Conservation (phyloP, 2,329 filamentous ascomycete genomes). For the Xylariaceae sp. region DNA sequence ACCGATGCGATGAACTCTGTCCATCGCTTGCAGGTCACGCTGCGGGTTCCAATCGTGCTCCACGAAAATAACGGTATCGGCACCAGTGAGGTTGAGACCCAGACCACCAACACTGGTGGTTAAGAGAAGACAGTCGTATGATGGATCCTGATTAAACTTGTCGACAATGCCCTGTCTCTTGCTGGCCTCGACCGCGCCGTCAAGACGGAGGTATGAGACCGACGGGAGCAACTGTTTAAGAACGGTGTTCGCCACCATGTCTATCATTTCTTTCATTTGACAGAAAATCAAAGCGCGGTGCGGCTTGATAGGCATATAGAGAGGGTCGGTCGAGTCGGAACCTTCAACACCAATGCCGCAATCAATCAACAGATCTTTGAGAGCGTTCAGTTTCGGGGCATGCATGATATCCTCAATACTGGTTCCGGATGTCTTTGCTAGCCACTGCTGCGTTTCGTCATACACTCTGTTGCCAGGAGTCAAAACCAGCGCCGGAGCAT, state of each 20-base stretch:
- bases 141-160: slow-evolving; percentile 96
- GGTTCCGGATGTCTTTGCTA: slow-evolving; percentile 67
- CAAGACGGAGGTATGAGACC: slow-evolving; percentile 89
- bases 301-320: slow-evolving; percentile 81
- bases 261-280: slow-evolving; percentile 99
- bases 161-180: slow-evolving; percentile 98
- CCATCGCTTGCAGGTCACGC: slow-evolving; percentile 98
- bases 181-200: slow-evolving; percentile 86
- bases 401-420: slow-evolving; percentile 79
- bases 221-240: slow-evolving; percentile 85
- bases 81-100: slow-evolving; percentile 90
- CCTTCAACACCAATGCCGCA: slow-evolving; percentile 86
- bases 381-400: slow-evolving; percentile 85
- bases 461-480: slow-evolving; percentile 91
- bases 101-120: slow-evolving; percentile 94
- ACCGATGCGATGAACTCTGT: slow-evolving; percentile 93
- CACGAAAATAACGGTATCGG: slow-evolving; percentile 98
- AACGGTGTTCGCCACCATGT: slow-evolving; percentile 95
- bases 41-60: slow-evolving; percentile 99
- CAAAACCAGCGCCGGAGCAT: slow-evolving; percentile 92
- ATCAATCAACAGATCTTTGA: slow-evolving; percentile 92
- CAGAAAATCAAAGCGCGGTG: slow-evolving; percentile 96
- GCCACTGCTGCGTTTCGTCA: slow-evolving; percentile 74
- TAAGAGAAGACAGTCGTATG: slow-evolving; percentile 87
- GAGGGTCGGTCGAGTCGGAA: slow-evolving; percentile 52